Conservation (phyloP, 345 rosid species). For the Eucalyptus erythrocorys region DNA sequence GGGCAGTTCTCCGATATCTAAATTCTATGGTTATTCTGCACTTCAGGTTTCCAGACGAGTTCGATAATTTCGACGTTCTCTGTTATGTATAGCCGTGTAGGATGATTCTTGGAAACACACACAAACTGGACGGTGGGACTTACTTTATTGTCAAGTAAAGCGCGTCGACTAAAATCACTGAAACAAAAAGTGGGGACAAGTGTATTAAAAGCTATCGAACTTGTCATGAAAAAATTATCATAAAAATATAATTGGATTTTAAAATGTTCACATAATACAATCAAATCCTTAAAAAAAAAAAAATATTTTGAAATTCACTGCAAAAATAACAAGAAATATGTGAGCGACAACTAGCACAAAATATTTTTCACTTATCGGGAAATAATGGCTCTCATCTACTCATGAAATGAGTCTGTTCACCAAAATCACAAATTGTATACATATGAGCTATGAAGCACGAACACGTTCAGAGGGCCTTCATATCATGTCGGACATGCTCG, state of each 20-base stretch:
- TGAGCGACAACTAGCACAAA: not conserved
- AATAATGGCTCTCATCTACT: not conserved
- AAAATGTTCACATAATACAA: no score
- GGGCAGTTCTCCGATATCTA: not conserved
- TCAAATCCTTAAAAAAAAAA: not conserved
- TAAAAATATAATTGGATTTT: no score
- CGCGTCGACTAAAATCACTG: not conserved
- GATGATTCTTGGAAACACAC: not conserved
- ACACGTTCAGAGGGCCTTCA: no score
- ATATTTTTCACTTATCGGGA: not conserved
- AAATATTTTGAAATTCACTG: not conserved
- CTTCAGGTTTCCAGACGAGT: not conserved
- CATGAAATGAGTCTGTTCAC: not conserved
- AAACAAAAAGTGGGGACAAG: not conserved
- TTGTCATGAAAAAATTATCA: no score
- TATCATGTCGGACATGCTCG: no score
- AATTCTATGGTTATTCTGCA: not conserved
- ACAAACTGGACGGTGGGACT: not conserved
- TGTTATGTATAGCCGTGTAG: not conserved
- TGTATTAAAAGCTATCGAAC: fast-evolving
- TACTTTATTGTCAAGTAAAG: fast-evolving
- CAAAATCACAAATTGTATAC: not conserved
- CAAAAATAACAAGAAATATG: not conserved
- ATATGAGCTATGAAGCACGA: no score
- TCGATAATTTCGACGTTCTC: not conserved